Evolutionary conservation across 2,329 filamentous ascomycete genomes (phyloP), one percentile per base, ranked within the genome.

Genomic region (Coniochaeta prunicola): DNA sequence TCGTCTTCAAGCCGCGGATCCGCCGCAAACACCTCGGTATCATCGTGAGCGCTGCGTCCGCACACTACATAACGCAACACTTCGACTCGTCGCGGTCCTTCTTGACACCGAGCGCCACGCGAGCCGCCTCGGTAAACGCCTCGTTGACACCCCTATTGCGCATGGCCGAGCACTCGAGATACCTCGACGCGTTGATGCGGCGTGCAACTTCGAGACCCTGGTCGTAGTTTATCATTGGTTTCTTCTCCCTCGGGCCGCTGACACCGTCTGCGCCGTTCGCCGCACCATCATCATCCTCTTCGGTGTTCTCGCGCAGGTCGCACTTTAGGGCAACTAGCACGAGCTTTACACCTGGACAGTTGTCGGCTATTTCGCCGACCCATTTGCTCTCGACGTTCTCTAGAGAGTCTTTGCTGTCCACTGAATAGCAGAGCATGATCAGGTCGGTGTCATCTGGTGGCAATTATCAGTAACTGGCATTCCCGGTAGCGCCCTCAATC

Each of bases 341-440:
- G 53, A 99, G 85, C 74, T 96, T 96, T 63, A 97, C 94, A 60
- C 89, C 91, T 1, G 92, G 91, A 76, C 94, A 97, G 77, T 99
- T 97, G 76, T 99, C 94, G 63, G 92, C 90, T 65, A 99, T 99
- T 76, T 99, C 94, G 62, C 91, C 89, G 5, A 97, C 91, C 94
- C 94, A 99, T 77, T 99, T 99, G 67, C 91, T 93, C 74, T 96
- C 92, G 62, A 99, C 92, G 83, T 99, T 99, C 74, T 99, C 94
- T 62, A 99, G 85, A 3, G 92, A 97, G 74, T 97, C 92, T 66
- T 89, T 91, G 72, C 91, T 96, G 76, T 99, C 94, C 72, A 97
- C 90, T 68, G 90, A 94, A 77, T 97, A 99, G 80, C 94, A 99
- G 66, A 99, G 90, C 89, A 99, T 97, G 68, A 99, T 96, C 50